phyloP scores from a whole-genome alignment of 2,329 filamentous ascomycete genomes.

The Lithohypha guttulata region DNA sequence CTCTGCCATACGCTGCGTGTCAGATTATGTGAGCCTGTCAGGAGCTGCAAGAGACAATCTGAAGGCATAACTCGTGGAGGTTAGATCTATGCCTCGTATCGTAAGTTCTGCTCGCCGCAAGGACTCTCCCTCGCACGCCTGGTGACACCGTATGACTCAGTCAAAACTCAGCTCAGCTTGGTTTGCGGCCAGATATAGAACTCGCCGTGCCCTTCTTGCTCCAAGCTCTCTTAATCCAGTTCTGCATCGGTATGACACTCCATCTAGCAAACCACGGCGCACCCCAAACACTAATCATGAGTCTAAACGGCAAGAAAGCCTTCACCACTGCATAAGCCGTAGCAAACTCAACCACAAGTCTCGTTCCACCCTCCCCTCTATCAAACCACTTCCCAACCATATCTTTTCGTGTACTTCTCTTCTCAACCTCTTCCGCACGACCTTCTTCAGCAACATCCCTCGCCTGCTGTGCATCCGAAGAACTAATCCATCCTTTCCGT shows the following conservation, averaged over 20 bases:
- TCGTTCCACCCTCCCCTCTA: constrained; percentile 37
- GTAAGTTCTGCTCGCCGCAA: too few relatives aligned
- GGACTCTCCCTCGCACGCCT: too few relatives aligned
- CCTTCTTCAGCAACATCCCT: constrained; percentile 27
- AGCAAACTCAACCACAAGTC: constrained; percentile 57
- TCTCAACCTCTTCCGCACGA: constrained; percentile 35
- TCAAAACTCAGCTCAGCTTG: too few relatives aligned
- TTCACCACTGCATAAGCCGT: constrained; percentile 90
- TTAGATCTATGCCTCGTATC: too few relatives aligned
- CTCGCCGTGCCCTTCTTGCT: constrained; percentile 21
- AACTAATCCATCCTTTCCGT: constrained; percentile 64
- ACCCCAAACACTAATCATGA: constrained; percentile 70
- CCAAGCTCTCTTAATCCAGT: constrained; percentile 30
- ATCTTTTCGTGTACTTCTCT: constrained; percentile 13
- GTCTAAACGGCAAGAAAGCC: constrained; percentile 63
- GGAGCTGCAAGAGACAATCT: too few relatives aligned
- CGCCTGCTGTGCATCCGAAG: constrained; percentile 28
- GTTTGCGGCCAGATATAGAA: background rate
- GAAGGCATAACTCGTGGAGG: too few relatives aligned
- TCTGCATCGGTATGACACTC: constrained; percentile 42
- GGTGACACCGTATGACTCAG: too few relatives aligned
- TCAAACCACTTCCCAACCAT: constrained; percentile 14
- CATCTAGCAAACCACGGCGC: constrained; percentile 84
- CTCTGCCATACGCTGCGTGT: too few relatives aligned
- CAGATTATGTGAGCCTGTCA: too few relatives aligned